Conservation (phyloP, 148 eudicot genomes). For the Agrostemma githago region DNA sequence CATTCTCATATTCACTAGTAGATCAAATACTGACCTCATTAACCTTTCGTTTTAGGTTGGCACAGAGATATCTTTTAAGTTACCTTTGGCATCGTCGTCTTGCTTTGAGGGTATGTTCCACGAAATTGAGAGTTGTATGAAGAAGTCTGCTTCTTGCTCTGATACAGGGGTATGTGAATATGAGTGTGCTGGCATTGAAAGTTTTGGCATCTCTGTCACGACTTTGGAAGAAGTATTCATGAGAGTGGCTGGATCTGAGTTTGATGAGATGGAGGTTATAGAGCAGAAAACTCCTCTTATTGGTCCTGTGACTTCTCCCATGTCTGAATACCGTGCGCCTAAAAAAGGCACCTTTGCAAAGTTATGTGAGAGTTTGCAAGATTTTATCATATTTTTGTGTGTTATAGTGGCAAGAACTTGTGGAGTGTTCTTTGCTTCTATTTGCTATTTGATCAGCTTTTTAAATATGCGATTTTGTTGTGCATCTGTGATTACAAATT, state of each 20-base stretch:
- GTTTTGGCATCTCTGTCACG: slow-evolving; percentile 95
- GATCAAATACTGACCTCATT: slow-evolving; percentile 19
- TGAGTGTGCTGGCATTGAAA: slow-evolving; percentile 63
- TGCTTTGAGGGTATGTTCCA: slow-evolving; percentile 85
- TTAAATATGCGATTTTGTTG: slow-evolving; percentile 70
- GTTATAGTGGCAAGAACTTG: slow-evolving; percentile 45
- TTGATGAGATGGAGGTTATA: slow-evolving; percentile 48
- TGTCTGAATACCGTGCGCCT: slow-evolving; percentile 36
- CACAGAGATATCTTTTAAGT: slow-evolving; percentile 87
- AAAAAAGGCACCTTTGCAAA: slow-evolving; percentile 32
- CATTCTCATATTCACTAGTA: neutral
- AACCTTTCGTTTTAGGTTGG: slow-evolving; percentile 59
- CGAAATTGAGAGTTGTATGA: slow-evolving; percentile 82
- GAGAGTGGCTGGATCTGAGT: slow-evolving; percentile 87
- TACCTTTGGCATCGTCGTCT: slow-evolving; percentile 82
- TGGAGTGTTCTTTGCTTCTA: slow-evolving; percentile 40
- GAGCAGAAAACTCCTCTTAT: slow-evolving; percentile 30
- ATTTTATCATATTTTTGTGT: slow-evolving; percentile 38
- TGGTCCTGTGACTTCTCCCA: slow-evolving; percentile 35
- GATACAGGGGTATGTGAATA: slow-evolving; percentile 31
- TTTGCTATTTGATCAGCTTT: slow-evolving; percentile 46
- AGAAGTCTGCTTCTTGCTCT: slow-evolving; percentile 40
- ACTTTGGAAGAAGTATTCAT: slow-evolving; percentile 96
- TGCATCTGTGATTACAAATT: slow-evolving; percentile 47
- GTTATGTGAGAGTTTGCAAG: slow-evolving; percentile 39